These are phyloP conservation scores for Penicillium paxilli DNA, from an alignment of 495 filamentous ascomycete genomes.

Conservation along the genomic window DNA sequence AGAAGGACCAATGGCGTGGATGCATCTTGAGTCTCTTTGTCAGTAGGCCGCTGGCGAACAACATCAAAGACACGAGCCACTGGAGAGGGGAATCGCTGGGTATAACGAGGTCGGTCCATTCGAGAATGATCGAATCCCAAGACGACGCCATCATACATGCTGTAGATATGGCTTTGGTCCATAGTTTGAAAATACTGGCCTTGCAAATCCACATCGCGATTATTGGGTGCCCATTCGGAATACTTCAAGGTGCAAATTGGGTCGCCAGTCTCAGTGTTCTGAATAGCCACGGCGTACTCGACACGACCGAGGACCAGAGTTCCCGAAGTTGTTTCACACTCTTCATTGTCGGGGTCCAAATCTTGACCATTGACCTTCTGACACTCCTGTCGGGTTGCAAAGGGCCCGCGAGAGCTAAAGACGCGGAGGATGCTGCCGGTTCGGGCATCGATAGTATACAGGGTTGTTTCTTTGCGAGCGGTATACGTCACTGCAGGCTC, in stretches of 20 bases:
- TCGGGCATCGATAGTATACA: conserved; percentile 80
- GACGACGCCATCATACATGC: conserved; percentile 81
- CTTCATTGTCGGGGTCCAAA: conserved; percentile 63
- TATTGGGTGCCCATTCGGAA: conserved; percentile 94
- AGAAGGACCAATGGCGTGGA: conserved; percentile 69
- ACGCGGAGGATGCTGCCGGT: conserved; percentile 71
- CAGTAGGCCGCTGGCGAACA: conserved; percentile 59
- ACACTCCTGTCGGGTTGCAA: conserved; percentile 50
- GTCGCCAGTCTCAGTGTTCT: conserved; percentile 70
- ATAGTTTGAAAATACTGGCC: conserved; percentile 75
- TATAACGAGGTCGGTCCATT: conserved; percentile 56
- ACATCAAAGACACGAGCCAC: conserved; percentile 93
- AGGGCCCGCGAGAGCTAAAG: conserved; percentile 59
- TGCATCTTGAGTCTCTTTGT: conserved; percentile 55
- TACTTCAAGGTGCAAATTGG: conserved; percentile 88
- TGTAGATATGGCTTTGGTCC: conserved; percentile 87
- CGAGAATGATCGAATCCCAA: conserved; percentile 73
- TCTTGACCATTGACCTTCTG: conserved; percentile 60
- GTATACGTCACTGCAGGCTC: conserved; percentile 76
- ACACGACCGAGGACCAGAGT: conserved; percentile 78
- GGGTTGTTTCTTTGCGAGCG: conserved; percentile 74
- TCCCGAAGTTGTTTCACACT: conserved; percentile 68
- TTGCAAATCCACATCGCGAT: conserved; percentile 82
- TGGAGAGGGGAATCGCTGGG: conserved; percentile 73
- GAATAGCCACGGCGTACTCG: conserved; percentile 85